phyloP scores from a whole-genome alignment of 169 alveolate genomes.

The Plasmodium relictum region DNA sequence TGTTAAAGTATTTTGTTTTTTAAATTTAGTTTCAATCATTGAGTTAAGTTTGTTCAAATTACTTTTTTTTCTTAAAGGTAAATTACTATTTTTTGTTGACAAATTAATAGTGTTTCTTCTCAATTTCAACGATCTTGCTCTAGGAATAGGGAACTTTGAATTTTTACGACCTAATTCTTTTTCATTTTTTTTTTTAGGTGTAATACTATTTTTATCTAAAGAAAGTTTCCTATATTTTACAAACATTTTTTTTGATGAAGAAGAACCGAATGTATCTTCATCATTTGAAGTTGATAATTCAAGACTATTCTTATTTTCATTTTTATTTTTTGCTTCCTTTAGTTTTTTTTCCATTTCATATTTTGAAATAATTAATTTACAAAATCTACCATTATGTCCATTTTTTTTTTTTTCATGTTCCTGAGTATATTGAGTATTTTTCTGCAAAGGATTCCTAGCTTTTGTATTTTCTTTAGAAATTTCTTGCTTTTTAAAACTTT shows the following conservation, averaged over 20 bases:
- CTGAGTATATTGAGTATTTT: constrained; percentile 8
- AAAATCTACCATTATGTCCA: constrained; percentile 33
- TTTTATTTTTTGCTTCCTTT: constrained; percentile 26
- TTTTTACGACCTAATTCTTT: constrained; percentile 24
- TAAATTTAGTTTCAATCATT: constrained; percentile 37
- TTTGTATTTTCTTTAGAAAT: constrained; percentile 34
- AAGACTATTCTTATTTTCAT: background rate
- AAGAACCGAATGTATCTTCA: constrained; percentile 4
- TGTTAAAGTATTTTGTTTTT: constrained; percentile 46
- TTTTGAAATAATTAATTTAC: constrained; percentile 23
- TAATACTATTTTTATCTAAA: constrained; percentile 11
- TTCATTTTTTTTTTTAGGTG: constrained; percentile 25
- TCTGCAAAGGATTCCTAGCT: constrained; percentile 5
- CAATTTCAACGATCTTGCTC: constrained; percentile 46
- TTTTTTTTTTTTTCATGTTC: constrained; percentile 20
- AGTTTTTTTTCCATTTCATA: constrained; percentile 27
- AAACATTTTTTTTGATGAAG: constrained; percentile 17
- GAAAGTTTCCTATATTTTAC: constrained; percentile 21
- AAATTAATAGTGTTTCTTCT: constrained; percentile 51
- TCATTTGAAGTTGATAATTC: constrained; percentile 36
- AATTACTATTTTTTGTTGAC: constrained; percentile 42
- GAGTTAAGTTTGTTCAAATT: constrained; percentile 38
- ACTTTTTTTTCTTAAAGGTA: constrained; percentile 24
- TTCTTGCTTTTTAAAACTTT: constrained; percentile 23
- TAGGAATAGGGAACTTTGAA: constrained; percentile 21